Base-by-base conservation (phyloP, 352 stramenopile species). In the Phytopythium ostracodes region DNA sequence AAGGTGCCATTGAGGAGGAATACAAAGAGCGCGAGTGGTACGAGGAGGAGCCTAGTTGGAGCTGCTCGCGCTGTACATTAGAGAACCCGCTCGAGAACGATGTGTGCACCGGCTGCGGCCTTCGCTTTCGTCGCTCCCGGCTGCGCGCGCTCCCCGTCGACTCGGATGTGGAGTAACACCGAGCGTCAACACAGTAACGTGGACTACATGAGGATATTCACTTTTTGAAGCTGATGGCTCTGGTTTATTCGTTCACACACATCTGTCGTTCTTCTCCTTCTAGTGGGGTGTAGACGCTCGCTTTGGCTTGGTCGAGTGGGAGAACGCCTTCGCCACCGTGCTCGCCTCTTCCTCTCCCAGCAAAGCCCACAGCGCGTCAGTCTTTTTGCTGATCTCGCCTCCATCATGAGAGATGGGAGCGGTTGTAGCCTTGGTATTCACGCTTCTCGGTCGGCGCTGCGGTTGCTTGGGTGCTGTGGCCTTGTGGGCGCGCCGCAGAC, bases 1-100 rank as follows among this genome's bases (percentile, higher is more conserved):
- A n/a, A 57, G 62, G 58, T 17, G 46, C 66, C 65, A 62, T 71
- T 9, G 69, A 84, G 11, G 72, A 89, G 63, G 72, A 87, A 11
- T 65, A 67, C 42, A 84, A 81, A 60, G 70, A 80, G 24, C 81
- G 70, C 29, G 72, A 66, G 31, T 64, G 62, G 42, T 58, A 63
- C 12, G 54, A 69, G 18, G 25, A 70, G 20, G 40, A 64, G 55
- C 42, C 53, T 24, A 56, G 62, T 14, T 96, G 84, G 84, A 90
- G 70, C 60, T 96, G 87, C 59, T 79, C 65, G 46, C 79, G 87
- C 40, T 96, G 87, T 63, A 96, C 84, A 12, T 71, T 96, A 60
- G 72, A 84, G 50, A 96, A 96, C 53, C 72, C 79, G 18, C 56
- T 71, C 27, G 73, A 64, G 10, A 84, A 70, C 46, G 66, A 88